Base-by-base conservation (phyloP, 129 eudicot species). In the Ambrosia artemisiifolia region DNA sequence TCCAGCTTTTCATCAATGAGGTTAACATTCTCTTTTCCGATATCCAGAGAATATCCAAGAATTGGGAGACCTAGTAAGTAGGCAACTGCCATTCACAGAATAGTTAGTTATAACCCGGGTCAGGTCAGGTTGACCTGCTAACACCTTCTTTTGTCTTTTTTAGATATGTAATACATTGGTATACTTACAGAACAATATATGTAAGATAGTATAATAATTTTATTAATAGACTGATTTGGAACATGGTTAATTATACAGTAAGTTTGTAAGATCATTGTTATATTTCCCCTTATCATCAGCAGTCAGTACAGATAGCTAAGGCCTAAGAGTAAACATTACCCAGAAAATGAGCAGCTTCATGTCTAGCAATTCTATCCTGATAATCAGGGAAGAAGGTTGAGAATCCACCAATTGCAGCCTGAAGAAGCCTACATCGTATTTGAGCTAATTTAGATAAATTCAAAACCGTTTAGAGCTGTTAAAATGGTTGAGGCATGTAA, bases 311-410 rank as follows among this genome's bases (percentile, higher is more conserved):
- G 16, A 62, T 2, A 79, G 71, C n/a, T n/a, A n/a, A n/a, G n/a
- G n/a, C n/a, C 35, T 30, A 43, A 4, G 48, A 70, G 56, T 64
- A 82, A 42, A 55, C 28, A 63, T 70, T 78, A 94, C 99, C 93
- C 75, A 94, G 73, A 76, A 94, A 94, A 51, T 90, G 99, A 73
- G 99, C 99, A 61, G 99, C 96, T 88, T 94, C 99, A 81, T 94
- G 99, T 73, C 96, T 82, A 77, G 96, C 88, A 66, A 94, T 87
- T 85, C 97, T 84, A 43, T 94, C 99, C 75, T 94, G 90, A 78
- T 90, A 90, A 83, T 94, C 99, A 63, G 97, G 96, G 64, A 90
- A 90, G 70, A 88, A 82, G 16, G 89, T 69, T 47, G 99, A 90
- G 69, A 94, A 94, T 75, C 83, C 85, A 63, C 91, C 86, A 48